Percentiles rank a stretch among this genome's conserved stretches.
These are phyloP conservation scores for Passiflora organensis DNA, from an alignment of 345 rosid species.

Conservation along the genomic window DNA sequence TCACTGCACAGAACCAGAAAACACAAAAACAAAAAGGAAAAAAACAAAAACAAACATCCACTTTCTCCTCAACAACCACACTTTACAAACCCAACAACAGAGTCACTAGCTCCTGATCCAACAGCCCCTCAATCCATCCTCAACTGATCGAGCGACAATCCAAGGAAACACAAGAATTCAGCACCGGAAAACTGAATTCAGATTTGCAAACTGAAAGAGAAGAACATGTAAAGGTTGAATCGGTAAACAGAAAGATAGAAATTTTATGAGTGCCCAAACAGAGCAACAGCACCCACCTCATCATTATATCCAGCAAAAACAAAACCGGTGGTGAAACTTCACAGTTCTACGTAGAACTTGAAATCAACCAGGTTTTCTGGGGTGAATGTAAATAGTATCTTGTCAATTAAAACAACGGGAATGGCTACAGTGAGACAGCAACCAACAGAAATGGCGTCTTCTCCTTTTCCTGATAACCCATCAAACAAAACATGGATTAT, in stretches of 20 bases:
- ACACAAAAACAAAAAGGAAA: neutral
- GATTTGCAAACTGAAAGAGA: neutral
- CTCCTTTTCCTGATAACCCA: neutral
- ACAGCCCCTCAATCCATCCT: neutral
- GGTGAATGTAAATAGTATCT: too few species aligned
- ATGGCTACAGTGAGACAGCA: too few species aligned
- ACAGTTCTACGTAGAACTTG: too few species aligned
- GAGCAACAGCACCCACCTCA: slow-evolving; percentile 10
- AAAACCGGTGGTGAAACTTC: neutral
- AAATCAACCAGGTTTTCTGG: too few species aligned
- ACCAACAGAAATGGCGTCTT: too few species aligned
- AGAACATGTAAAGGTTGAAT: neutral
- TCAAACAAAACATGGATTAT: neutral
- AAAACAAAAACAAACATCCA: neutral
- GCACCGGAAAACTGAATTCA: neutral
- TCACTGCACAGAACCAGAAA: neutral
- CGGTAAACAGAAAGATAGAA: neutral
- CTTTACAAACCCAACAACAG: neutral
- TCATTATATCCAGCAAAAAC: slow-evolving; percentile 12
- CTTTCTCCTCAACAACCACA: neutral
- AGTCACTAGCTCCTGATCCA: slow-evolving; percentile 1
- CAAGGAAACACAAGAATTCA: neutral
- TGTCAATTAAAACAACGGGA: too few species aligned
- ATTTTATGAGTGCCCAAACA: neutral
- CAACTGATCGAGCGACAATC: neutral